Evolutionary conservation across 2,329 filamentous ascomycete species (phyloP), one percentile per base, ranked within the genome.

Genomic region (Coniochaeta hoffmannii): DNA sequence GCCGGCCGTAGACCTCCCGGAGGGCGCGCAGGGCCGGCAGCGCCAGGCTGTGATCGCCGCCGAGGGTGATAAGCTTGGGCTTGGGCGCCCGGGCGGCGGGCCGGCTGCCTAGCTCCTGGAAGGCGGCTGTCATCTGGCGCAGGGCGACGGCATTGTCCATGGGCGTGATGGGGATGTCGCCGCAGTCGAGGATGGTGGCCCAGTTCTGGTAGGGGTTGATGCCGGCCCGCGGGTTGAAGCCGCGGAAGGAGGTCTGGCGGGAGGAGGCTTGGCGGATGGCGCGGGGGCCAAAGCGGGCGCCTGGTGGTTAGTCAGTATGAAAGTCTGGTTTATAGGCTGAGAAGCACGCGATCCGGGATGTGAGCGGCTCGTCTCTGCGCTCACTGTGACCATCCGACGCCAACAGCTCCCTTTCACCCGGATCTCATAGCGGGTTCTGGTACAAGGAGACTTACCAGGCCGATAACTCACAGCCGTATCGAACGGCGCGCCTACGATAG

Each of bases 251-350:
- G 14, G 87, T 90, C 72, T 96, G 91, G 19, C 91, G 85, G 8
- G 86, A 80, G 31, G 89, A 93, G 38, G 90, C 91, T 36, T 89
- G 86, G 55, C 92, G 87, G 65, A 97, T 96, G 41, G 90, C 89
- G 46, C 90, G 84, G 32, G 92, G 92, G 0, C 92, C 92, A 66
- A 96, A 96, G 9, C 92, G 83, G 15, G 88, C 88, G 36, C 87
- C 49, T 46, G 41, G 17, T 4, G 2, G 41, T 46, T 28, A 46
- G 41, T 46, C 5, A 41, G n/a, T 38, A 14, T 41, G 17, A 41
- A 19, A 4, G 36, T 19, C 8, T 28, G n/a, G n/a, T 15, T 46
- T 28, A 53, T 57, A 44, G 31, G n/a, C n/a, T 15, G 41, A 46
- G 38, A 4, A 4, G 19, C 12, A 32, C 1, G 36, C 32, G 1